A percentile compares a stretch with the other conserved stretches of the same genome.
Conservation (phyloP, 768 basidiomycete species). For the Kwoniella newhampshirensis region DNA sequence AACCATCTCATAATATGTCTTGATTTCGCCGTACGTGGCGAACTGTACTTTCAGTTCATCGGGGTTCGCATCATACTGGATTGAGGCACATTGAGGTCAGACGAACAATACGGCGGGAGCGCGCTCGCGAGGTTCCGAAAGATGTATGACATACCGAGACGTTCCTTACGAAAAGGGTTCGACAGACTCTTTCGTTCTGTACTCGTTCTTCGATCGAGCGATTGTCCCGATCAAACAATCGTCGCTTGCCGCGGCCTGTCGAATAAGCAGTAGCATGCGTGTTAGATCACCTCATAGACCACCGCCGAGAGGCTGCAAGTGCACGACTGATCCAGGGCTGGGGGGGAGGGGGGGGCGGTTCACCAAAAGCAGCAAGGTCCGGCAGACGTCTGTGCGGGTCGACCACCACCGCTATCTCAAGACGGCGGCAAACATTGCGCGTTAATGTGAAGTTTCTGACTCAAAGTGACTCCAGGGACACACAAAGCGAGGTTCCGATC, state of each 20-base stretch:
- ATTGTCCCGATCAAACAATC: conserved; percentile 14
- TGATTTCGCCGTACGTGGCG: conserved; percentile 91
- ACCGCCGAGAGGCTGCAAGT: no score
- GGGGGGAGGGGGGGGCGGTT: no score
- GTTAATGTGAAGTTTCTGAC: no score
- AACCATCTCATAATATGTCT: conserved; percentile 94
- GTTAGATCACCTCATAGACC: background rate
- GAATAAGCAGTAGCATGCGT: background rate
- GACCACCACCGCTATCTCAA: no score
- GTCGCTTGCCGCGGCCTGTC: conserved; percentile 10
- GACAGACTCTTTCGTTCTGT: conserved; percentile 87
- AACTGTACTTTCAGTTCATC: conserved; percentile 80
- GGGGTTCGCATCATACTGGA: conserved; percentile 52
- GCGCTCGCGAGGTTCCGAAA: background rate
- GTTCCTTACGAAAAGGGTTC: conserved; percentile 95
- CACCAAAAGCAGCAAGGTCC: no score
- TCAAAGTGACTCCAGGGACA: no score
- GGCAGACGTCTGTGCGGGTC: no score
- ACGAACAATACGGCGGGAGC: background rate
- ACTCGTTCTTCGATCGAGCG: conserved; percentile 92
- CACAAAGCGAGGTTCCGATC: no score
- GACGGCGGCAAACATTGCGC: no score
- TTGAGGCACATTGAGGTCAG: background rate
- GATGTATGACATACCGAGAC: conserved; percentile 95
- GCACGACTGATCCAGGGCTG: no score